Conservation (phyloP, 1,284 basidiomycete genomes). For the Sporisorium reilianum region DNA sequence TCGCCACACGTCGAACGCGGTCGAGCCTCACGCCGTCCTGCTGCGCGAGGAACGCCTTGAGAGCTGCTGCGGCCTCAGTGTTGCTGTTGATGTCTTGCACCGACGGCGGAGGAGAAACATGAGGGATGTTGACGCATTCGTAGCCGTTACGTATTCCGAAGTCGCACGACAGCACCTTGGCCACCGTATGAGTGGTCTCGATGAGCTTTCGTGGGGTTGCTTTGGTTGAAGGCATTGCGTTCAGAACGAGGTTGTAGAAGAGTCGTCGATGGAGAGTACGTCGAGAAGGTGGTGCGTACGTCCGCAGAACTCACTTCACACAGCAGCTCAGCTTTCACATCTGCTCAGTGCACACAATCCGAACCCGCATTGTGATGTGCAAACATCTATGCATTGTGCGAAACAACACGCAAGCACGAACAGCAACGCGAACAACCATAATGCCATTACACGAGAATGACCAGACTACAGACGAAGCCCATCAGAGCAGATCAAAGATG, state of each 20-base stretch:
- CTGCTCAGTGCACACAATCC: background rate
- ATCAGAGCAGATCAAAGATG: slow-evolving; percentile 57
- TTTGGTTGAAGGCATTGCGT: background rate
- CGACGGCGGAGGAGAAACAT: background rate
- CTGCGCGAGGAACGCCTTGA: slow-evolving; percentile 4
- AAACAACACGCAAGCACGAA: no score
- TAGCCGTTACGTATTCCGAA: slow-evolving; percentile 30
- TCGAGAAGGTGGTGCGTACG: background rate
- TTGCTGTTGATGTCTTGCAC: background rate
- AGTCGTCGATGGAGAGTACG: background rate
- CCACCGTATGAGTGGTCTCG: slow-evolving; percentile 19
- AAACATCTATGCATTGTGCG: slow-evolving; percentile 6
- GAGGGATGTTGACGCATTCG: slow-evolving; percentile 11
- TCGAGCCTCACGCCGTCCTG: background rate
- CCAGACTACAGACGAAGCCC: background rate
- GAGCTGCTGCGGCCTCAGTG: slow-evolving; percentile 1
- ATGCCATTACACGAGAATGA: background rate
- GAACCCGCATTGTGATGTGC: background rate
- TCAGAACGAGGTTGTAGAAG: background rate
- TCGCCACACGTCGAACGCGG: background rate
- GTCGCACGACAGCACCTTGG: slow-evolving; percentile 20
- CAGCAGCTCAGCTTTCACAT: background rate
- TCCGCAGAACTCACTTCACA: background rate
- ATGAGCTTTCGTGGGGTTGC: slow-evolving; percentile 1
- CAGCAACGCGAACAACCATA: background rate